Base-by-base conservation (phyloP, 176 grass and related monocot genomes). In the Olyra latifolia region DNA sequence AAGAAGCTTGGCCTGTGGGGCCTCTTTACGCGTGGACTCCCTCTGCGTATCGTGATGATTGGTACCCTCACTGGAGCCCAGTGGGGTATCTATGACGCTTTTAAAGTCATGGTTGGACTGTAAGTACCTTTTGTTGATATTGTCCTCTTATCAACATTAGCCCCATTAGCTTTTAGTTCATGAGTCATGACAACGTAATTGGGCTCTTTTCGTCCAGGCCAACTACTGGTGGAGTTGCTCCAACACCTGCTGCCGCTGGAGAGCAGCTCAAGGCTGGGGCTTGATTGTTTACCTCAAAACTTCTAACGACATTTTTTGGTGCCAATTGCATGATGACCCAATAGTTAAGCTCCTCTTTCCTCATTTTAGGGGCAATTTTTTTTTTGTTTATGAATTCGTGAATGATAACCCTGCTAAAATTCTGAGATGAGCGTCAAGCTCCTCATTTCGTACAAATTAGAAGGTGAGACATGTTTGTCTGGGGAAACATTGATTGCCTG, bases 91-190 rank as follows among this genome's bases (percentile, higher is more conserved):
- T 94, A 94, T 27, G 94, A 94, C 53, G 87, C 89, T 10, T 97
- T 94, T 16, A 92, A 94, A 97, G 85, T 97, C 19, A 88, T 89
- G 77, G 91, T 94, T 80, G 94, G 91, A 65, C 72, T 94, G 94
- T 97, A 85, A 84, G 94, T 90, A 50, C 15, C 81, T 45, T 71
- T 45, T 38, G 3, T 19, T 75, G 20, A 30, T 7, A 38, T 27
- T 13, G 0, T 3, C 39, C 23, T 14, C 27, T 49, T 17, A 20
- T 59, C 15, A 11, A 41, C 57, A 48, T 50, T 82, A 41, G n/a
- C 29, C 35, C 2, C 48, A 24, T 66, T 67, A 20, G 14, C 64
- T 4, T 49, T 77, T 68, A 28, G 4, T 72, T 61, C 6, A 49
- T 1, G n/a, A 28, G 60, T 54, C 6, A 49, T 1, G n/a, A 28